Percentiles rank a stretch among this genome's conserved stretches.
Conservation (phyloP, 176 grass and related monocot species). For the Alloteropsis semialata region DNA sequence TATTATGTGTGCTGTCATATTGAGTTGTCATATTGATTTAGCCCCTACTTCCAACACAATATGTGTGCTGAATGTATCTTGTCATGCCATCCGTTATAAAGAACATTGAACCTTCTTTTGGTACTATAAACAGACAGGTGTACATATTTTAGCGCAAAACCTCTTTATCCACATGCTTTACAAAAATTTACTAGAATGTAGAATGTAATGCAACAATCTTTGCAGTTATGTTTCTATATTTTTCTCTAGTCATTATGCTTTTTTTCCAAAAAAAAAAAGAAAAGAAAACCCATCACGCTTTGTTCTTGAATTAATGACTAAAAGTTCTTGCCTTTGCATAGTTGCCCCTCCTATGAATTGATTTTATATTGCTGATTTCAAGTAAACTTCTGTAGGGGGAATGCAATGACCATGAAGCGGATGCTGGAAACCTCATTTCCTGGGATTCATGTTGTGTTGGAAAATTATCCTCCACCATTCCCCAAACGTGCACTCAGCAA, state of each 20-base stretch:
- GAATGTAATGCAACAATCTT: neutral
- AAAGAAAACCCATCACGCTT: neutral
- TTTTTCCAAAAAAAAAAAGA: neutral
- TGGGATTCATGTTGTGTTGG: slow-evolving; percentile 71
- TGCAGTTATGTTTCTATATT: neutral
- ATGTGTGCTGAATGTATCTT: neutral
- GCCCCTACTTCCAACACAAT: too few species aligned
- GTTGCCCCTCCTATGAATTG: neutral
- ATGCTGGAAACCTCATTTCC: slow-evolving; percentile 87
- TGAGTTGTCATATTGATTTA: too few species aligned
- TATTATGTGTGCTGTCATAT: too few species aligned
- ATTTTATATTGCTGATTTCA: neutral
- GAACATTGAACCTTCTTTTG: neutral
- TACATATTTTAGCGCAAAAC: neutral
- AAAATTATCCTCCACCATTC: slow-evolving; percentile 89
- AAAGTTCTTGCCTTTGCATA: neutral
- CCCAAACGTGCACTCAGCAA: slow-evolving; percentile 83
- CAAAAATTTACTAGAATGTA: neutral
- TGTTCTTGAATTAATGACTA: neutral
- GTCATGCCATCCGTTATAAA: neutral
- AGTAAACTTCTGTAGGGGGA: slow-evolving; percentile 64
- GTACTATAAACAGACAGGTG: slow-evolving; percentile 7
- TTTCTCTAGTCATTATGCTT: neutral
- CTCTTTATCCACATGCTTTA: slow-evolving; percentile 15
- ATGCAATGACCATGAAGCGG: slow-evolving; percentile 78